Evolutionary conservation across 139 green algal genomes (phyloP), one percentile per base, ranked within the genome.

Genomic region (Asterochloris erici): DNA sequence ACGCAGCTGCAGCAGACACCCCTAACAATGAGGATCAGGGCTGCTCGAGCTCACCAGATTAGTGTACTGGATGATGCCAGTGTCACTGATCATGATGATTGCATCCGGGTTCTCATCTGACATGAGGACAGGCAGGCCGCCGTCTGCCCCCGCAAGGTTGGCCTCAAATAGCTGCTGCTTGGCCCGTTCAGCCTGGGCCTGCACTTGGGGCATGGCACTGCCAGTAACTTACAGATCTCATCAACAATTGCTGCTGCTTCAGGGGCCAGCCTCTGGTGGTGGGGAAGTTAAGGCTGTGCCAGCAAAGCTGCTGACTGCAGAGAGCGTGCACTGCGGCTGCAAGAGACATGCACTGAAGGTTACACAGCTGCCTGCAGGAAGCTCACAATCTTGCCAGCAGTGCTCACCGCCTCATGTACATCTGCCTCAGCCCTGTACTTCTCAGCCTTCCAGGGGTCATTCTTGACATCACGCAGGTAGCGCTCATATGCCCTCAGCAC

Each of bases 41-140:
- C 38, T 54, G 38, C 38, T 54, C 6, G 38, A 54, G 38, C 38
- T 54, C 38, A 54, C 38, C 38, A 54, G 38, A 21, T 80, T 80
- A n/a, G 68, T 62, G 68, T 70, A 80, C 1, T 61, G 68, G 61
- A 80, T 80, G n/a, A 70, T 80, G 76, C 76, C 76, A 24, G 68
- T 62, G 14, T 80, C 76, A 80, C 60, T 80, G 24, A 80, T 80
- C 76, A 80, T 80, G 76, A 80, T n/a, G 14, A 80, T 62, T 15
- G 60, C 76, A 70, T 80, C 76, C 28, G 76, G 76, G 21, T 80
- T 80, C 24, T 80, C 76, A 24, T 80, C 76, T n/a, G 60, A 70
- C 14, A 80, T n/a, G 23, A 80, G 24, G 24, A 70, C 68, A 21
- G 76, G 47, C 21, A 80, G 26, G 54, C 68, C 76, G 11, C 76